These are phyloP conservation scores for Boletellus sp. DNA, from an alignment of 768 basidiomycete genomes.

Conservation along the genomic window DNA sequence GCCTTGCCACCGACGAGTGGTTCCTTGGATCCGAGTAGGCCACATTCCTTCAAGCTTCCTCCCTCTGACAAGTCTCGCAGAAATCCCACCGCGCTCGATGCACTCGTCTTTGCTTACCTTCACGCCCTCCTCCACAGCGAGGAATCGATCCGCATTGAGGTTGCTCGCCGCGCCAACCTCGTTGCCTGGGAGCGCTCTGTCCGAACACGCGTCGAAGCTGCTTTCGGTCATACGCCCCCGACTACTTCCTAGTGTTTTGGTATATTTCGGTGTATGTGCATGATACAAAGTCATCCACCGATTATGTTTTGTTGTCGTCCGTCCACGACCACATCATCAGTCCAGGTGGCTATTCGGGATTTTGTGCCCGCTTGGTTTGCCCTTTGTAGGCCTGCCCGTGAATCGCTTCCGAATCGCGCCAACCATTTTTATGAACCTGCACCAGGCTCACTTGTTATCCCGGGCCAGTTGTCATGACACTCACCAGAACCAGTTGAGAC, in stretches of 20 bases:
- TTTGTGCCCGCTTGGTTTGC: conserved; percentile 11
- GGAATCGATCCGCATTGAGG: conserved; percentile 51
- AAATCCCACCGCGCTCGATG: conserved; percentile 75
- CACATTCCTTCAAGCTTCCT: conserved; percentile 1
- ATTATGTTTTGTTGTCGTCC: not conserved
- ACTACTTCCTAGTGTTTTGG: conserved; percentile 3
- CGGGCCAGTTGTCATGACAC: conserved; percentile 15
- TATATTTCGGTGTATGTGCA: conserved; percentile 18
- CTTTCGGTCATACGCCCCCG: conserved; percentile 36
- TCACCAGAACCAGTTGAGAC: conserved; percentile 80
- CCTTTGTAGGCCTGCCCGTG: conserved; percentile 18
- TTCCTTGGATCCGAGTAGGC: conserved; percentile 71
- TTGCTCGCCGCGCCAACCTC: conserved; percentile 70
- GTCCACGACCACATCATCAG: conserved; percentile 1
- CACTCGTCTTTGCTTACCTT: conserved; percentile 78
- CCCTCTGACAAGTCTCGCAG: conserved; percentile 36
- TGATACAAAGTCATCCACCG: conserved; percentile 1
- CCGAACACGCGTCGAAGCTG: conserved; percentile 50
- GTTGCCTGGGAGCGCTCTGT: conserved; percentile 77
- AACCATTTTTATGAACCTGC: conserved; percentile 74
- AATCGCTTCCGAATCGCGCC: conserved; percentile 62
- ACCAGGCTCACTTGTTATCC: not conserved
- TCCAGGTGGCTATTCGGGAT: conserved; percentile 12
- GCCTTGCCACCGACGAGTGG: conserved; percentile 76
- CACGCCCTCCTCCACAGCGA: conserved; percentile 55